Evolutionary conservation across 345 rosid genomes (phyloP).

Genomic region (Arabidopsis arenosa): DNA sequence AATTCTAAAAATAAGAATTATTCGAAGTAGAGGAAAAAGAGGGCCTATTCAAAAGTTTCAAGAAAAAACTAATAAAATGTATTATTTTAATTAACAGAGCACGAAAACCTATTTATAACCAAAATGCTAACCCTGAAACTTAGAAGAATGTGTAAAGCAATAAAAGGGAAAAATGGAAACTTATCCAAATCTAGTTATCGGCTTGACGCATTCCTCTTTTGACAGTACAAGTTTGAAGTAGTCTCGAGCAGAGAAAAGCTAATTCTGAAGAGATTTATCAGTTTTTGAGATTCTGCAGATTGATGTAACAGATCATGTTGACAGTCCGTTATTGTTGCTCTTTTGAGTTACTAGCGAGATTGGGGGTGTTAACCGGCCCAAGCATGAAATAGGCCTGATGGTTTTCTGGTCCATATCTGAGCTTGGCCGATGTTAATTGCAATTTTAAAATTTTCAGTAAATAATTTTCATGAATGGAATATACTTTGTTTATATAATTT

Average conservation of each 20-base stretch:
- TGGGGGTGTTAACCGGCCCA: neutral
- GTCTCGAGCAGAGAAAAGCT: too few species aligned
- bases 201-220: neutral
- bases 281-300: too few species aligned
- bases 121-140: neutral
- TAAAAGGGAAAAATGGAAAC: neutral
- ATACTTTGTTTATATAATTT: too few species aligned
- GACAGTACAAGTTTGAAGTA: too few species aligned
- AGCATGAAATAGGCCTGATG: constrained; percentile 5
- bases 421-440: neutral
- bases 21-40: too few species aligned
- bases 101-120: neutral
- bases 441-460: too few species aligned
- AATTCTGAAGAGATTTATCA: too few species aligned
- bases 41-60: too few species aligned
- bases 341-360: neutral
- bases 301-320: too few species aligned
- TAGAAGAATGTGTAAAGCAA: neutral
- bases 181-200: neutral
- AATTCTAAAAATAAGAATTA: too few species aligned
- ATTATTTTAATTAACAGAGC: neutral
- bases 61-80: too few species aligned
- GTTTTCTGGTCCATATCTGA: constrained; percentile 6
- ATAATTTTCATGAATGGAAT: too few species aligned
- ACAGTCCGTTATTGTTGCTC: neutral